These are phyloP conservation scores for Sporothrix schenckii DNA, from an alignment of 2,329 filamentous ascomycete species.

Conservation along the genomic window DNA sequence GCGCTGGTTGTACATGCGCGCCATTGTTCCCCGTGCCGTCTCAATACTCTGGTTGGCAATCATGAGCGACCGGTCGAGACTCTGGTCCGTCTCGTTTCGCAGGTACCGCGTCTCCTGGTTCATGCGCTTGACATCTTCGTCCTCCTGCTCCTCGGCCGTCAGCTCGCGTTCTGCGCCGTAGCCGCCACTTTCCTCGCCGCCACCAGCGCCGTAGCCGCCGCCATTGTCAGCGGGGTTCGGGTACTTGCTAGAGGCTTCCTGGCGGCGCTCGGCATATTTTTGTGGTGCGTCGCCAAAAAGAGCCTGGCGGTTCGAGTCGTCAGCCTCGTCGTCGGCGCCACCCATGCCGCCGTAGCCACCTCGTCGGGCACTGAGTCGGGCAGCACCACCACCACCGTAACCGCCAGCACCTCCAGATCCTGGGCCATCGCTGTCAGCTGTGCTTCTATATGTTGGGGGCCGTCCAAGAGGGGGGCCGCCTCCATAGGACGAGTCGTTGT, in stretches of 20 bases:
- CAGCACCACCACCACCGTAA: constrained; percentile 29
- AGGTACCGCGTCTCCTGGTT: constrained; percentile 75
- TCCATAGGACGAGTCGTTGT: constrained; percentile 41
- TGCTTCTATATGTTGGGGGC: constrained; percentile 35
- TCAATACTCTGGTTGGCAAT: constrained; percentile 71
- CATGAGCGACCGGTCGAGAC: constrained; percentile 68
- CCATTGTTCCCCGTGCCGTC: constrained; percentile 71
- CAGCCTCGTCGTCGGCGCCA: constrained; percentile 45
- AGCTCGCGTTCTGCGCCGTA: constrained; percentile 74
- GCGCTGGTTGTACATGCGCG: constrained; percentile 74
- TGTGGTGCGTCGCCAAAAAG: constrained; percentile 62
- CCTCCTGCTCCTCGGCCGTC: constrained; percentile 78
- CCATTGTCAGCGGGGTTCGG: constrained; percentile 47
- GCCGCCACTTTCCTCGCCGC: constrained; percentile 47
- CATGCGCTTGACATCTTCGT: constrained; percentile 69
- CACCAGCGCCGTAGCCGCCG: constrained; percentile 19
- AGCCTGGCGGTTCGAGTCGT: constrained; percentile 62
- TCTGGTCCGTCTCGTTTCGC: constrained; percentile 65
- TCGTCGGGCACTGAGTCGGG: constrained; percentile 44
- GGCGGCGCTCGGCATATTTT: constrained; percentile 49
- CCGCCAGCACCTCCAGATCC: constrained; percentile 40
- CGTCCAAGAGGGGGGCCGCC: constrained; percentile 30
- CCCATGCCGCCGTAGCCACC: constrained; percentile 66
- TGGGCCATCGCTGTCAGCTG: constrained; percentile 32
- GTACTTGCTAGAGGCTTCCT: constrained; percentile 41